A percentile compares a stretch with the other conserved stretches of the same genome.
These are phyloP conservation scores for Acanthamoeba triangularis DNA, from an alignment of 208 protist species.

Conservation along the genomic window DNA sequence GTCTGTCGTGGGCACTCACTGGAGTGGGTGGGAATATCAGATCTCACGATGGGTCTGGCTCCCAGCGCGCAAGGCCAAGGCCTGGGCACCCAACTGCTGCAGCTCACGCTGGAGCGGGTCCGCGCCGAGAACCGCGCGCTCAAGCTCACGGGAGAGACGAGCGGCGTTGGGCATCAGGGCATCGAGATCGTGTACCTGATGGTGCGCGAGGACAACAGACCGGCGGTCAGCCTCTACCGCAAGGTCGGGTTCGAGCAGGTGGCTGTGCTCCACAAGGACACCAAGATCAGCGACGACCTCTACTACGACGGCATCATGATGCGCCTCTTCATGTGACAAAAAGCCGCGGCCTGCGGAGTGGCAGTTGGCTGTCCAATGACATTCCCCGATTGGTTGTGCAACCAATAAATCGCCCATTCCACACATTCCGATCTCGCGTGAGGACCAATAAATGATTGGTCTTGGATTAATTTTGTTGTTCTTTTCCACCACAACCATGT, in stretches of 20 bases:
- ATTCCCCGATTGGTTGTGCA: too few relatives aligned
- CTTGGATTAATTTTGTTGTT: too few relatives aligned
- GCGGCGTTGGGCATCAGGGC: not conserved
- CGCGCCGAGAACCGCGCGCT: not conserved
- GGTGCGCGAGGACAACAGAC: conserved; percentile 34
- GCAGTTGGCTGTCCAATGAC: too few relatives aligned
- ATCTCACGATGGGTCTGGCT: conserved; percentile 1
- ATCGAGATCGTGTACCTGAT: conserved; percentile 52
- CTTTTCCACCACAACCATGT: too few relatives aligned
- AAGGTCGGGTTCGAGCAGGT: conserved; percentile 26
- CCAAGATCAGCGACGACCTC: conserved; percentile 32
- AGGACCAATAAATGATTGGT: too few relatives aligned
- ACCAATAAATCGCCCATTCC: too few relatives aligned
- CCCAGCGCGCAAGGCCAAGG: not conserved
- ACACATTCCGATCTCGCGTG: too few relatives aligned
- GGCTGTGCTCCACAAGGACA: conserved; percentile 16
- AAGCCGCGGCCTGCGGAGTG: too few relatives aligned
- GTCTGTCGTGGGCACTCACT: not conserved
- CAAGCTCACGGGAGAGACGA: not conserved
- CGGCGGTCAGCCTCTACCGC: conserved; percentile 4
- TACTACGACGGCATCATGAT: conserved; percentile 46
- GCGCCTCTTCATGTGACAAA: conserved; percentile 30
- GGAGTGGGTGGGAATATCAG: not conserved
- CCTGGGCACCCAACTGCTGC: conserved; percentile 8
- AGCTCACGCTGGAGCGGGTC: conserved; percentile 5